phyloP scores from a whole-genome alignment of 129 eudicot species.

The Escallonia herrerae region DNA sequence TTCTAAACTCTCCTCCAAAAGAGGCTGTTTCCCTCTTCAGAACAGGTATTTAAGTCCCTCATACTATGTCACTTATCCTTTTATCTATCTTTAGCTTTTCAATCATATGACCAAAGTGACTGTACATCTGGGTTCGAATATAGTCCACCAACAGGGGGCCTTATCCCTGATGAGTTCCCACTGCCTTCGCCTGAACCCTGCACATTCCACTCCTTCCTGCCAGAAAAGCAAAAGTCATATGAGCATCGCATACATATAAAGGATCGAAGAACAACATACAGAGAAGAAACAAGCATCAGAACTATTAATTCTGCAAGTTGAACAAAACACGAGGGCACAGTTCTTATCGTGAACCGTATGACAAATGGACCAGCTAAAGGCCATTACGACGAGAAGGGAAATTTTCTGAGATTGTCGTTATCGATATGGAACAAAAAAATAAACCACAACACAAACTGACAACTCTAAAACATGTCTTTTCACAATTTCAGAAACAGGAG shows the following conservation, averaged over 20 bases:
- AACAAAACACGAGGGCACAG: no score
- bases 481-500: no score
- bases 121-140: slow-evolving; percentile 79
- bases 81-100: slow-evolving; percentile 19
- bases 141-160: slow-evolving; percentile 60
- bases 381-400: no score
- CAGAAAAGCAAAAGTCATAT: slow-evolving; percentile 3
- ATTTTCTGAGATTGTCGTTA: no score
- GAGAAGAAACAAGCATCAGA: background rate
- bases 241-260: background rate
- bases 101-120: slow-evolving; percentile 83
- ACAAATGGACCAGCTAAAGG: no score
- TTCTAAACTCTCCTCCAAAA: slow-evolving; percentile 41
- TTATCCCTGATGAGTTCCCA: slow-evolving; percentile 37
- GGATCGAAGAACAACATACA: background rate
- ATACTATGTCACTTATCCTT: slow-evolving; percentile 8
- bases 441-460: no score
- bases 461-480: no score
- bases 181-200: slow-evolving; percentile 43
- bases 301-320: background rate
- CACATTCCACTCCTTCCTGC: slow-evolving; percentile 58
- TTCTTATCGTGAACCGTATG: no score
- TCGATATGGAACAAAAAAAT: no score
- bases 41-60: slow-evolving; percentile 34
- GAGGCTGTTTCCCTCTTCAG: slow-evolving; percentile 42